These are phyloP conservation scores for Cladosporium halotolerans DNA, from an alignment of 2,329 filamentous ascomycete genomes.

Conservation along the genomic window DNA sequence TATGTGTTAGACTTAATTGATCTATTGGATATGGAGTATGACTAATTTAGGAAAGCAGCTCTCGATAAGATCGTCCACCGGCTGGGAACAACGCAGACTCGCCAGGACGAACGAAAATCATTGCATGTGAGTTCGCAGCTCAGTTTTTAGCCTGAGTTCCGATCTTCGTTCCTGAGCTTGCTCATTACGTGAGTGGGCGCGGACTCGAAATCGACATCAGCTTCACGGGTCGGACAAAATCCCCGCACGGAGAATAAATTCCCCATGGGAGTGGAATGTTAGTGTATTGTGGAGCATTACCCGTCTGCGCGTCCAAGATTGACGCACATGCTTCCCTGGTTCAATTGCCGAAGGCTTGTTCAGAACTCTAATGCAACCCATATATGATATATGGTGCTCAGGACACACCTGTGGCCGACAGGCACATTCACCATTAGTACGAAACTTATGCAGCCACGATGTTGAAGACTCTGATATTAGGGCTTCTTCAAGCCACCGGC, in stretches of 20 bases:
- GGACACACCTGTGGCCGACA: background rate
- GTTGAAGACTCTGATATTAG: conserved; percentile 9
- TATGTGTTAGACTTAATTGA: no score
- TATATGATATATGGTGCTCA: background rate
- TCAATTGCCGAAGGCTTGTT: background rate
- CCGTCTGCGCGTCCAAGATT: background rate
- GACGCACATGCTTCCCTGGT: background rate
- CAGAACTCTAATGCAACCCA: background rate
- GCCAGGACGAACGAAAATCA: no score
- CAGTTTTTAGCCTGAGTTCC: no score
- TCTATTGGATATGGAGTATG: no score
- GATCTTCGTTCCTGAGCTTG: no score
- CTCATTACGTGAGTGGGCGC: no score
- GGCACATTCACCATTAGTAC: background rate
- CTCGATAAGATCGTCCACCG: no score
- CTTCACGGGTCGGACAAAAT: background rate
- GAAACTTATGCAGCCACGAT: conserved; percentile 6
- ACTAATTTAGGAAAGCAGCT: no score
- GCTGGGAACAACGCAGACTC: no score
- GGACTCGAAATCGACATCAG: background rate
- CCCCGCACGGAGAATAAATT: conserved; percentile 1
- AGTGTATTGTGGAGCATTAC: background rate
- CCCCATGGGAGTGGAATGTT: background rate
- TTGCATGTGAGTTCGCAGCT: no score
- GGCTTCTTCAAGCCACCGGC: conserved; percentile 17